A percentile compares a stretch with the other conserved stretches of the same genome.
These are phyloP conservation scores for Verticillium alfalfae DNA, from an alignment of 2,329 filamentous ascomycete genomes.

Conservation along the genomic window DNA sequence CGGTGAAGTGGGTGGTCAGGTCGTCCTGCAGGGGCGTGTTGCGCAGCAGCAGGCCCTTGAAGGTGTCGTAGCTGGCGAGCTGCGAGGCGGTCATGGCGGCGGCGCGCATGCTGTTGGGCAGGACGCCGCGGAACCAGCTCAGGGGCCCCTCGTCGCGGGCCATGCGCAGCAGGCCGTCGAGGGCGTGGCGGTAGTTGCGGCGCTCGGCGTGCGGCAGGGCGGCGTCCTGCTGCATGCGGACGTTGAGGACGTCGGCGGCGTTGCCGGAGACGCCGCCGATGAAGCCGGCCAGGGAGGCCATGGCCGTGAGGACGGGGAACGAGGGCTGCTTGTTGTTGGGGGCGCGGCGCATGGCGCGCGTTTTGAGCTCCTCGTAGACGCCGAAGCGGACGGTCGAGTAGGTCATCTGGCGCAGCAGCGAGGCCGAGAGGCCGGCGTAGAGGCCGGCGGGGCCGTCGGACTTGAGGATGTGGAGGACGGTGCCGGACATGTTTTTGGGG, in stretches of 20 bases:
- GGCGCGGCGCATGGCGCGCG: constrained; percentile 45
- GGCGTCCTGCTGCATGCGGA: constrained; percentile 94
- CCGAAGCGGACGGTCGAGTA: constrained; percentile 97
- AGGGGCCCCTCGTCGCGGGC: constrained; percentile 72
- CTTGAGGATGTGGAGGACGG: constrained; percentile 75
- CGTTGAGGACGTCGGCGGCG: constrained; percentile 92
- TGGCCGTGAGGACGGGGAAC: constrained; percentile 71
- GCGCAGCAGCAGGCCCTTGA: constrained; percentile 65
- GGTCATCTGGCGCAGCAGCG: constrained; percentile 86
- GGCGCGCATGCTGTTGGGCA: constrained; percentile 75
- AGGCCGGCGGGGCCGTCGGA: constrained; percentile 73
- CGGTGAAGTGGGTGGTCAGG: constrained; percentile 71
- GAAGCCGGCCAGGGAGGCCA: constrained; percentile 80
- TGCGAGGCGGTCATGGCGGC: constrained; percentile 86
- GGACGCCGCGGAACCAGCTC: constrained; percentile 77
- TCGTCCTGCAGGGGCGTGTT: constrained; percentile 64
- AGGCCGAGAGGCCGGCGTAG: constrained; percentile 88
- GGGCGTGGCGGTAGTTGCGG: constrained; percentile 82
- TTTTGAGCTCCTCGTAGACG: constrained; percentile 91
- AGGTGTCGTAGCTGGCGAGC: constrained; percentile 77
- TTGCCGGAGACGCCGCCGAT: constrained; percentile 87
- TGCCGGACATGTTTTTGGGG: constrained; percentile 77
- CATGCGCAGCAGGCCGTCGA: constrained; percentile 85
- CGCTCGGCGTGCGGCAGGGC: constrained; percentile 68
- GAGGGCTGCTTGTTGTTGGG: constrained; percentile 46